phyloP scores from a whole-genome alignment of 495 filamentous ascomycete species.

The Viridothelium virens region DNA sequence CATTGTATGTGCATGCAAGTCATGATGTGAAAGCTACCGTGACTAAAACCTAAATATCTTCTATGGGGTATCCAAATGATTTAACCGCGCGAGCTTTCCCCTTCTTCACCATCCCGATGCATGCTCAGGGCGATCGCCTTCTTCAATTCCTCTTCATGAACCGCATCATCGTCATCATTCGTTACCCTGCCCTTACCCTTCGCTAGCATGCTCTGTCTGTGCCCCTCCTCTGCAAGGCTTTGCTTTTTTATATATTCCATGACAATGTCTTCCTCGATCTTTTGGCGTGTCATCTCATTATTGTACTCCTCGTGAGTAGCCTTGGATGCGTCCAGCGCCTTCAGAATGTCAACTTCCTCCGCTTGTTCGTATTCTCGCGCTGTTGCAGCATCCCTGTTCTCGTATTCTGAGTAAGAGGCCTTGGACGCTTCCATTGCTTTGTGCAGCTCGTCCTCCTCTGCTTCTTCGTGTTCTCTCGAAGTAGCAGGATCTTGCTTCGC shows the following conservation, averaged over 20 bases:
- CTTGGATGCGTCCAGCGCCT: slow-evolving; percentile 14
- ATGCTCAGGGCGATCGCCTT: slow-evolving; percentile 18
- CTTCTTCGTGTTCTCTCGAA: slow-evolving; percentile 13
- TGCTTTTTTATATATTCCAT: slow-evolving; percentile 72
- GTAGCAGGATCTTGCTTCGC: slow-evolving; percentile 15
- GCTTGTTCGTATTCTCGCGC: slow-evolving; percentile 17
- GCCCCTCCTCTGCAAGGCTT: slow-evolving; percentile 59
- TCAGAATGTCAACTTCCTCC: slow-evolving; percentile 27
- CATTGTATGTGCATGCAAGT: no score
- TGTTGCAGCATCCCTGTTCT: neutral
- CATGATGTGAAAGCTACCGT: no score
- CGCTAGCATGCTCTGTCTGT: slow-evolving; percentile 29
- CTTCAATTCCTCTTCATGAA: slow-evolving; percentile 19
- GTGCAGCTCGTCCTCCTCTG: slow-evolving; percentile 43
- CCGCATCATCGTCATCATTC: slow-evolving; percentile 8
- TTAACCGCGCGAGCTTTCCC: neutral
- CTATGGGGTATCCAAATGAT: neutral
- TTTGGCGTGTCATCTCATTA: slow-evolving; percentile 36
- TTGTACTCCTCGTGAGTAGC: slow-evolving; percentile 5
- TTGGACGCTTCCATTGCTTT: slow-evolving; percentile 43
- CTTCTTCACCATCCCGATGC: slow-evolving; percentile 9
- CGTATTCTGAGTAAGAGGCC: neutral
- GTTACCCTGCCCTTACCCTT: slow-evolving; percentile 11
- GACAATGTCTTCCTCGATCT: slow-evolving; percentile 63
- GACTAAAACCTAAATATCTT: no score